A percentile compares a stretch with the other conserved stretches of the same genome.
These are phyloP conservation scores for Pleurozium schreberi DNA, from an alignment of 225 moss, liverwort and hornwort species.

Conservation along the genomic window DNA sequence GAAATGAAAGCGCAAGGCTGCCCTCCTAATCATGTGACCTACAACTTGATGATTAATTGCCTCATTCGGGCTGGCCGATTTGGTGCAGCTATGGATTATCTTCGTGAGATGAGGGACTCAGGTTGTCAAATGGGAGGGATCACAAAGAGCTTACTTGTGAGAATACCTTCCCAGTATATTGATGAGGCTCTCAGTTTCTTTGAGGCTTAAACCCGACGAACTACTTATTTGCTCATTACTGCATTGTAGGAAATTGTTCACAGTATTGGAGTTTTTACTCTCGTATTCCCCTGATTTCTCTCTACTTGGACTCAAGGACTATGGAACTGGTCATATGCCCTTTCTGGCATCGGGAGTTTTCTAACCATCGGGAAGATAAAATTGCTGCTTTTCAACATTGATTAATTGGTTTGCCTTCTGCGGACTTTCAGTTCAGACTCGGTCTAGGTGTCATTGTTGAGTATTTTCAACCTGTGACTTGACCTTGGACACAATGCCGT, in stretches of 20 bases:
- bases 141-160: slow-evolving; percentile 21
- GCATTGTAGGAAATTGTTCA: neutral
- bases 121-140: slow-evolving; percentile 16
- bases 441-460: neutral
- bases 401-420: neutral
- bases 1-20: slow-evolving; percentile 64
- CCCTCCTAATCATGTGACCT: slow-evolving; percentile 45
- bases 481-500: neutral
- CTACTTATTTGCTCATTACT: neutral
- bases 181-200: slow-evolving; percentile 25
- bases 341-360: neutral
- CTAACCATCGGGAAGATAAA: neutral
- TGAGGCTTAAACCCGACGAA: neutral
- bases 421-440: neutral
- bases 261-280: neutral
- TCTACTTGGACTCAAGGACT: neutral
- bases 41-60: slow-evolving; percentile 45
- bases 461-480: neutral
- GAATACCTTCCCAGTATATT: slow-evolving; percentile 21
- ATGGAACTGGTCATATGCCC: neutral
- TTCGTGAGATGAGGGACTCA: slow-evolving; percentile 46
- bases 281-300: neutral
- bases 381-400: neutral
- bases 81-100: slow-evolving; percentile 25
- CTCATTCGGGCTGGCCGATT: slow-evolving; percentile 44